phyloP scores from a whole-genome alignment of 1,284 basidiomycete species.

The Moniliella sp. region DNA sequence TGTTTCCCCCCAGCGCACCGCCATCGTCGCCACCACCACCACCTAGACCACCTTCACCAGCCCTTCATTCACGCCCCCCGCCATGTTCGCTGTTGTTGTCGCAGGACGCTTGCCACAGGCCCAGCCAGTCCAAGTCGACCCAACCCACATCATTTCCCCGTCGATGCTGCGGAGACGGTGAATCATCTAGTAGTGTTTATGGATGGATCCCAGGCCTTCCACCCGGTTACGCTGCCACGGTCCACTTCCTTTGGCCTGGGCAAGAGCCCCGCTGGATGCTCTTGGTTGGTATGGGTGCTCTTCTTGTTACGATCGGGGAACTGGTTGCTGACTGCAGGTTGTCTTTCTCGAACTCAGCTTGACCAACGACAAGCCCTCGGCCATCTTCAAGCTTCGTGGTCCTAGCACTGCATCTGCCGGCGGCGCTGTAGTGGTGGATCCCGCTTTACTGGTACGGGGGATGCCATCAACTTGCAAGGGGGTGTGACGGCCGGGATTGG shows the following conservation, averaged over 20 bases:
- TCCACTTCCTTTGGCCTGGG: slow-evolving; percentile 23
- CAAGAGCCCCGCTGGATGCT: slow-evolving; percentile 13
- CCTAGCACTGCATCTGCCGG: slow-evolving; percentile 1
- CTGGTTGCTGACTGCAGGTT: background rate
- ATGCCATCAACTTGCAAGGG: too few species aligned
- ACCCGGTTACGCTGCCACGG: slow-evolving; percentile 20
- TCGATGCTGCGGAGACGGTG: slow-evolving; percentile 15
- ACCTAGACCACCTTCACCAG: too few species aligned
- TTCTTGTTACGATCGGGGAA: background rate
- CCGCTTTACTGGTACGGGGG: too few species aligned
- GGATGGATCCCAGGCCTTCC: slow-evolving; percentile 25
- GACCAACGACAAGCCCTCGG: slow-evolving; percentile 24
- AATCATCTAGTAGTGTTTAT: slow-evolving; percentile 28
- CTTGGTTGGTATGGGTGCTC: slow-evolving; percentile 3
- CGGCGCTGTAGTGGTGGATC: too few species aligned
- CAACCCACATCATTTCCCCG: slow-evolving; percentile 24
- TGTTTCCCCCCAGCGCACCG: too few species aligned
- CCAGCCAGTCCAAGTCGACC: slow-evolving; percentile 21
- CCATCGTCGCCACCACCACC: too few species aligned
- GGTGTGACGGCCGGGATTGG: slow-evolving; percentile 18
- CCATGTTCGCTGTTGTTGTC: slow-evolving; percentile 29
- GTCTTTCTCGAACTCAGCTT: slow-evolving; percentile 6
- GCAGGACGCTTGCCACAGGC: slow-evolving; percentile 24
- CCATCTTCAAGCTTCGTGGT: slow-evolving; percentile 20
- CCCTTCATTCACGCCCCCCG: too few species aligned